Percentiles rank a stretch among this genome's conserved stretches.
phyloP scores from a whole-genome alignment of 1,139 yeast species.

The Keqinozyma sinolaborantium region DNA sequence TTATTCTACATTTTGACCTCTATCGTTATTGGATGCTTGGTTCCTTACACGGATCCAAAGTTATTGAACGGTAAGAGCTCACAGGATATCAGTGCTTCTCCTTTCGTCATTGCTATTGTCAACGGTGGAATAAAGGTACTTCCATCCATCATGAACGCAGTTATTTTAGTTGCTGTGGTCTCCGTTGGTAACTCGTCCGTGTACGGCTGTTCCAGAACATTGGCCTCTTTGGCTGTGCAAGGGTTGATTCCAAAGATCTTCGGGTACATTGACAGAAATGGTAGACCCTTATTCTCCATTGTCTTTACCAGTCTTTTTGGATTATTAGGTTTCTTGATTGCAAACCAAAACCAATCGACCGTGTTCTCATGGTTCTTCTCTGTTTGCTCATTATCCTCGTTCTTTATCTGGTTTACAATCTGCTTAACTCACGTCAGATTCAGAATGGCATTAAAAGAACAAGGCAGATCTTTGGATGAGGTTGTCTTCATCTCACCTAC shows the following conservation, averaged over 20 bases:
- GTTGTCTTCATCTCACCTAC: constrained; percentile 45
- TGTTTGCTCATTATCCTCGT: constrained; percentile 57
- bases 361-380: constrained; percentile 68
- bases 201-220: constrained; percentile 52
- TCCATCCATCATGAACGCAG: constrained; percentile 54
- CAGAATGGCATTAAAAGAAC: constrained; percentile 32
- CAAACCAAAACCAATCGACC: constrained; percentile 39
- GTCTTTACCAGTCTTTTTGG: constrained; percentile 52
- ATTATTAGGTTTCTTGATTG: constrained; percentile 58
- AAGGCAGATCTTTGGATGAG: constrained; percentile 40
- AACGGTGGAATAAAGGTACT: constrained; percentile 36
- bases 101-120: constrained; percentile 39
- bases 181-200: constrained; percentile 57
- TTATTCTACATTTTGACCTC: constrained; percentile 40
- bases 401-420: constrained; percentile 51
- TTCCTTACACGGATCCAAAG: constrained; percentile 32
- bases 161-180: constrained; percentile 46
- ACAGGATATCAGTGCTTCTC: constrained; percentile 34
- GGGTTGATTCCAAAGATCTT: constrained; percentile 41
- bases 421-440: constrained; percentile 38
- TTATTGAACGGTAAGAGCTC: constrained; percentile 31
- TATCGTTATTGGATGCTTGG: constrained; percentile 43
- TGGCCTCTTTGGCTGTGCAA: constrained; percentile 52
- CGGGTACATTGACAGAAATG: constrained; percentile 53
- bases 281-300: constrained; percentile 56